Percentiles rank a stretch among this genome's conserved stretches.
These are phyloP conservation scores for Macrolepiota albuminosa DNA, from an alignment of 768 basidiomycete species.

Conservation along the genomic window DNA sequence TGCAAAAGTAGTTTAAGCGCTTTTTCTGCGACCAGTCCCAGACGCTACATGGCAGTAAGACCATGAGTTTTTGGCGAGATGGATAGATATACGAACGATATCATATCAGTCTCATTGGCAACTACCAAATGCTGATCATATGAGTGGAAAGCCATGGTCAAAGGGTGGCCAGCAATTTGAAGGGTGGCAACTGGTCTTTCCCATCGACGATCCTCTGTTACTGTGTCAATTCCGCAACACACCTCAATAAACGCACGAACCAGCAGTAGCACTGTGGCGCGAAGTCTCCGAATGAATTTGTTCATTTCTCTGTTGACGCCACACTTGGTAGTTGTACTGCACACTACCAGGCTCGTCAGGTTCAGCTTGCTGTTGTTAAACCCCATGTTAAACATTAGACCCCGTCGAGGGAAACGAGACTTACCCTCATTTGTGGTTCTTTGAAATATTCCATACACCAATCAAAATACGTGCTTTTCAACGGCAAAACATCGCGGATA, in stretches of 20 bases:
- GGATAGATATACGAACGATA: conserved; percentile 51
- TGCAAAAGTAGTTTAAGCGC: conserved; percentile 78
- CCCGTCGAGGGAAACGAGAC: conserved; percentile 16
- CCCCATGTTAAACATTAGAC: conserved; percentile 10
- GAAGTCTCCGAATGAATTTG: conserved; percentile 65
- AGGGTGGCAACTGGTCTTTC: conserved; percentile 67
- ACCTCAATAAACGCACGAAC: conserved; percentile 36
- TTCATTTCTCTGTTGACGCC: conserved; percentile 91
- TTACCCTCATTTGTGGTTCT: conserved; percentile 97
- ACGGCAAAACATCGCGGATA: conserved; percentile 79
- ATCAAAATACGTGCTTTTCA: conserved; percentile 91
- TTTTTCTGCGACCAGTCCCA: conserved; percentile 91
- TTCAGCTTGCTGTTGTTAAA: conserved; percentile 70
- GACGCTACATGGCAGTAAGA: conserved; percentile 47
- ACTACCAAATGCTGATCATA: conserved; percentile 87
- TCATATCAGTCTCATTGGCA: conserved; percentile 80
- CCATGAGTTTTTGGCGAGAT: not conserved
- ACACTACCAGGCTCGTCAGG: conserved; percentile 93
- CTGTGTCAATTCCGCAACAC: not conserved
- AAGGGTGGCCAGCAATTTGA: conserved; percentile 53
- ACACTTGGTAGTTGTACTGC: conserved; percentile 92
- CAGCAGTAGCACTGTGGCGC: conserved; percentile 66
- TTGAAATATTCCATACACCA: conserved; percentile 98
- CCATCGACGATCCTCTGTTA: conserved; percentile 60
- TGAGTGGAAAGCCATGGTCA: conserved; percentile 85